A percentile compares a stretch with the other conserved stretches of the same genome.
Evolutionary conservation across 768 basidiomycete genomes (phyloP).

Genomic region (Postia placenta): DNA sequence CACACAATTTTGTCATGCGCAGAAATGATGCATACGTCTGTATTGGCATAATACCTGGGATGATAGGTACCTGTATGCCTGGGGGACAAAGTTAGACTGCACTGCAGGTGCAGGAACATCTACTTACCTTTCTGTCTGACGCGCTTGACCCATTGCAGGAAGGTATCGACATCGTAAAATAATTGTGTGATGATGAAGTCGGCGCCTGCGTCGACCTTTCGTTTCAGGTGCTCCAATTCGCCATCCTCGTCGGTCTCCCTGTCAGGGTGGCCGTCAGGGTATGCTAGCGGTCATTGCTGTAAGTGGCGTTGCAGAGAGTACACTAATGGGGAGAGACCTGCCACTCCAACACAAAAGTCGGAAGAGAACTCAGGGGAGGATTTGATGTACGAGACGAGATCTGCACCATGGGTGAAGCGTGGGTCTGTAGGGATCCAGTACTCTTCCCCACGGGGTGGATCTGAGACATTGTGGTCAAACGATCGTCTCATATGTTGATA

Average conservation of each 20-base stretch:
- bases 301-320: background rate
- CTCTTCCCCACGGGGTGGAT: slow-evolving; percentile 91
- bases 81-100: background rate
- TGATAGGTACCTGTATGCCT: slow-evolving; percentile 89
- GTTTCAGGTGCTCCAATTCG: slow-evolving; percentile 66
- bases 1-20: slow-evolving; percentile 85
- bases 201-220: slow-evolving; percentile 91
- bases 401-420: slow-evolving; percentile 75
- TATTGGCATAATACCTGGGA: slow-evolving; percentile 97
- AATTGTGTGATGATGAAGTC: slow-evolving; percentile 95
- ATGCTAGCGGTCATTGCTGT: slow-evolving; percentile 42
- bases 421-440: slow-evolving; percentile 87
- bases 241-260: slow-evolving; percentile 48
- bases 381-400: slow-evolving; percentile 90
- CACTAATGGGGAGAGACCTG: slow-evolving; percentile 44
- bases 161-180: slow-evolving; percentile 92
- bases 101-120: background rate
- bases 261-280: slow-evolving; percentile 86
- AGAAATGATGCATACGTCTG: slow-evolving; percentile 94
- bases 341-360: slow-evolving; percentile 91
- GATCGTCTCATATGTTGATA: background rate
- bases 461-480: slow-evolving; percentile 31
- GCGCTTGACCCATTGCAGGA: slow-evolving; percentile 71
- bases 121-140: slow-evolving; percentile 65
- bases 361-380: slow-evolving; percentile 69